Evolutionary conservation across 257 asterid genomes (phyloP).

Genomic region (Ballota nigra): DNA sequence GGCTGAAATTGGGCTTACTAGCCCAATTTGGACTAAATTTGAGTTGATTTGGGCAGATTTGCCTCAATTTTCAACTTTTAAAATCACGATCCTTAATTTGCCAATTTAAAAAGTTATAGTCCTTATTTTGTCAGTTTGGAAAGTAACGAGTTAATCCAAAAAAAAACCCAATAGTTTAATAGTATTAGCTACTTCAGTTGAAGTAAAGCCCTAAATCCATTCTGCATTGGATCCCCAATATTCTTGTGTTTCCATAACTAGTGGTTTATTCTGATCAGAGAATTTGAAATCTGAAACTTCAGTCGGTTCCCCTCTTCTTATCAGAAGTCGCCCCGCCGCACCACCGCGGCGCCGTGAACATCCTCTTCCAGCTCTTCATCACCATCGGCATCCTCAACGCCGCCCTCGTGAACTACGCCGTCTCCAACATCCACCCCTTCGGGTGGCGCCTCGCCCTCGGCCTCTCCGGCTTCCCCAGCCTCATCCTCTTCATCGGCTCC

Average conservation of each 20-base stretch:
- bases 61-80: too few species aligned
- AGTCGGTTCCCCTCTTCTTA: slow-evolving; percentile 82
- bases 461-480: slow-evolving; percentile 53
- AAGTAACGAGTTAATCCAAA: too few species aligned
- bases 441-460: slow-evolving; percentile 78
- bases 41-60: too few species aligned
- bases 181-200: too few species aligned
- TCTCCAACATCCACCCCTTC: slow-evolving; percentile 42
- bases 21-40: too few species aligned
- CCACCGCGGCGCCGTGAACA: slow-evolving; percentile 77
- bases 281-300: slow-evolving; percentile 12
- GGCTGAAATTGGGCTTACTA: too few species aligned
- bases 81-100: too few species aligned
- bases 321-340: slow-evolving; percentile 80
- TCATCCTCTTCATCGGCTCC: slow-evolving; percentile 47
- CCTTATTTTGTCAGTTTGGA: too few species aligned
- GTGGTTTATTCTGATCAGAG: slow-evolving; percentile 10
- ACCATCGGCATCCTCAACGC: slow-evolving; percentile 78
- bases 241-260: background rate
- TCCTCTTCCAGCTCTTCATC: slow-evolving; percentile 78
- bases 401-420: slow-evolving; percentile 56
- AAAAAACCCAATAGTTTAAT: too few species aligned
- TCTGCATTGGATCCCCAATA: too few species aligned
- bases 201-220: too few species aligned
- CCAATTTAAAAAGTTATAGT: too few species aligned